Base-by-base conservation (phyloP, 2,329 filamentous ascomycete species). In the Pseudocercospora fijiensis region DNA sequence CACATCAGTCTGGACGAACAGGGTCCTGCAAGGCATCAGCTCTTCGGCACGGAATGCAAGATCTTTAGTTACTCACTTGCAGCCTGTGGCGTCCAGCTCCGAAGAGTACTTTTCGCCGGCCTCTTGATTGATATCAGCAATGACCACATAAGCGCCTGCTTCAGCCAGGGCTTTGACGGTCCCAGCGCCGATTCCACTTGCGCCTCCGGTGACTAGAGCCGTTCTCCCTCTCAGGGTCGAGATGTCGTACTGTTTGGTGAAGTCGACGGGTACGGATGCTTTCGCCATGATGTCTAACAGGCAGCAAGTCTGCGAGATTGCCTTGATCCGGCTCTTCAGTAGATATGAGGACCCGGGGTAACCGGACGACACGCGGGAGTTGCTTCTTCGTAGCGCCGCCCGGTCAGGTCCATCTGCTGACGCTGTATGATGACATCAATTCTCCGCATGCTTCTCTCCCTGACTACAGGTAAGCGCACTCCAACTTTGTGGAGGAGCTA, bases 1-100 rank as follows among this genome's bases (percentile, higher is more conserved):
- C 2, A 73, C 69, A 63, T 76, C 71, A 9, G 71, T 74, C 28
- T 66, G 61, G 22, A 70, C 65, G 64, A 74, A 76, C 27, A 70
- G 65, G 33, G 71, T 45, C 60, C 47, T 56, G 51, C 6, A 13
- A n/a, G 22, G 16, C 22, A 37, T 53, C n/a, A 49, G 45, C 45
- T 20, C 11, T 11, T 37, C 33, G 33, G 13, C 33, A 37, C 33
- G 13, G 13, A 6, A 37, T 37, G 1, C 13, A 16, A 37, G 13
- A 13, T 6, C 1, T 16, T 37, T 4, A n/a, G 7, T 20, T 22
- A 3, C 45, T 49, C 18, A 49, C 45, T 49, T 20, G 45, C 22
- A 49, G 45, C 45, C 45, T 20, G 5, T 49, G 45, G 45, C 22
- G 11, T 49, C 22, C 3, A 49, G 18, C 6, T 20, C 22, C 2